Evolutionary conservation across 2,329 filamentous ascomycete genomes (phyloP).

Genomic region (Ceratocystis lukuohia): DNA sequence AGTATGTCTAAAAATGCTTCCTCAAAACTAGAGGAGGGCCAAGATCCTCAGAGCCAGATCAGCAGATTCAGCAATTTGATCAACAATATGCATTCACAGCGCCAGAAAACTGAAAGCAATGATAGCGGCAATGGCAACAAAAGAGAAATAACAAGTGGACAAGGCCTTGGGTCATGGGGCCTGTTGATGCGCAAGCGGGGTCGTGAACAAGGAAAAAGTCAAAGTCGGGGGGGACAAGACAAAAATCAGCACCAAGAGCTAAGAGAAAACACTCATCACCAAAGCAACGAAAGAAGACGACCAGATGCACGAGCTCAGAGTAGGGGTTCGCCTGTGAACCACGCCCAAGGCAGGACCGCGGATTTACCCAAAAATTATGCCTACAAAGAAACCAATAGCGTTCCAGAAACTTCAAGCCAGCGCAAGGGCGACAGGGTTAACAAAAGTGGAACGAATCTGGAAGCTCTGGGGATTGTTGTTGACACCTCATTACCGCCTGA

Average conservation of each 20-base stretch:
- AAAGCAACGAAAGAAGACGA: neutral
- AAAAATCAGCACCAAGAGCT: neutral
- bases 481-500: neutral
- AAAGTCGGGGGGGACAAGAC: neutral
- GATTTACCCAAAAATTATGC: neutral
- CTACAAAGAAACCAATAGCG: neutral
- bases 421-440: neutral
- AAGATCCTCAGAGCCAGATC: slow-evolving; percentile 10
- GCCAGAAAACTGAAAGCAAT: slow-evolving; percentile 10
- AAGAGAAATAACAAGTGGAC: neutral
- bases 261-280: neutral
- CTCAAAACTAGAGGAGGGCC: neutral
- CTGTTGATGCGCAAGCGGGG: slow-evolving; percentile 10
- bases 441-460: neutral
- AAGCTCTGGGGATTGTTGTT: slow-evolving; percentile 14
- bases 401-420: neutral
- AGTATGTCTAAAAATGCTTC: neutral
- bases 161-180: slow-evolving; percentile 10
- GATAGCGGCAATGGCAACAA: neutral
- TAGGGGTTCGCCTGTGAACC: neutral
- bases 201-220: neutral
- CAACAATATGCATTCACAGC: slow-evolving; percentile 8
- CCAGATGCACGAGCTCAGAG: neutral
- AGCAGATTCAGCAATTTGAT: slow-evolving; percentile 15
- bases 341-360: neutral